Evolutionary conservation across 768 basidiomycete genomes (phyloP).

Genomic region (Mycena rosella): DNA sequence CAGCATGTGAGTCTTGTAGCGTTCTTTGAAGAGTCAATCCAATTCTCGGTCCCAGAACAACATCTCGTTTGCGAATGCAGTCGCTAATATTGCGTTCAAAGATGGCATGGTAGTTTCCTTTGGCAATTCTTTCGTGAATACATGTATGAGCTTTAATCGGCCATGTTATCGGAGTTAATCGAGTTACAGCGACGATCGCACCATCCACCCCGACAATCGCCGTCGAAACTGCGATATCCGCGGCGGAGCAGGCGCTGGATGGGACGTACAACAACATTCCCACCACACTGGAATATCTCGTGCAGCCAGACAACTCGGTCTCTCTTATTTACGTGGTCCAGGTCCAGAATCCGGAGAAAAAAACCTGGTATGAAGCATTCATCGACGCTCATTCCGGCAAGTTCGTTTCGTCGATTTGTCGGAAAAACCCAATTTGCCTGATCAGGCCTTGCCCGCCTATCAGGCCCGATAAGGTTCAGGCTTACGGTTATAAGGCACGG

Average conservation of each 20-base stretch:
- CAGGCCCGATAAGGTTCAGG: too few relatives aligned
- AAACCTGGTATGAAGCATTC: conserved; percentile 62
- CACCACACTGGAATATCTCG: conserved; percentile 47
- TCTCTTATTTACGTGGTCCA: conserved; percentile 53
- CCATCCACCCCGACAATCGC: conserved; percentile 42
- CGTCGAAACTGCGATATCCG: conserved; percentile 42
- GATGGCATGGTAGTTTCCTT: conserved; percentile 49
- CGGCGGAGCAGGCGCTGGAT: conserved; percentile 43
- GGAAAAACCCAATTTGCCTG: too few relatives aligned
- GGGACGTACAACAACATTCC: conserved; percentile 47
- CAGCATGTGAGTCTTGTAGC: conserved; percentile 23
- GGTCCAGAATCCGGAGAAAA: conserved; percentile 54
- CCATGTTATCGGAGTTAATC: background rate
- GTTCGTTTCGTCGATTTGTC: conserved; percentile 54
- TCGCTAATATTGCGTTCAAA: conserved; percentile 51
- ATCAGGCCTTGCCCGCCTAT: too few relatives aligned
- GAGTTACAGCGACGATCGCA: conserved; percentile 28
- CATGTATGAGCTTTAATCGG: conserved; percentile 32
- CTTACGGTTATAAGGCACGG: too few relatives aligned
- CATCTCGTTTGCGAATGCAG: conserved; percentile 50
- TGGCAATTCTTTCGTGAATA: conserved; percentile 49
- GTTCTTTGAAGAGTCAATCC: too few relatives aligned
- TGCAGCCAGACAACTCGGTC: conserved; percentile 43
- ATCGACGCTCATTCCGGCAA: conserved; percentile 58
- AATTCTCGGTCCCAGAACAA: too few relatives aligned